phyloP scores from a whole-genome alignment of 2,329 filamentous ascomycete genomes.

The Pseudogymnoascus sp. region DNA sequence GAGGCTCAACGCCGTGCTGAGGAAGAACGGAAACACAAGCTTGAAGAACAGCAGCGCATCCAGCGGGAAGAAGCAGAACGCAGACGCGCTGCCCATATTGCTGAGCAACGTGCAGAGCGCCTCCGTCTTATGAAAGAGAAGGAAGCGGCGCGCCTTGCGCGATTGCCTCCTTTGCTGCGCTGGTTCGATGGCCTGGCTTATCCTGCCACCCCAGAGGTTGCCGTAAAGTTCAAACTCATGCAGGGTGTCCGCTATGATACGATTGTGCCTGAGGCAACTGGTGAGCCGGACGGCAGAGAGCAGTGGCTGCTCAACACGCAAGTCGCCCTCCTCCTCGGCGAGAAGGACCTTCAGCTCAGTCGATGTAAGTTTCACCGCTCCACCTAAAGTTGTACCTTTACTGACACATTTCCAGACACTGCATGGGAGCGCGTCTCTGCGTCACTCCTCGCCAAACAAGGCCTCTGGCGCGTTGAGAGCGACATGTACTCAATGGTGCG shows the following conservation, averaged over 20 bases:
- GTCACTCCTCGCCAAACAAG: slow-evolving; percentile 45
- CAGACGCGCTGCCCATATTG: slow-evolving; percentile 39
- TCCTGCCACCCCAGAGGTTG: slow-evolving; percentile 42
- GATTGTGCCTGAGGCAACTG: slow-evolving; percentile 45
- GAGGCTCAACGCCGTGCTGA: slow-evolving; percentile 43
- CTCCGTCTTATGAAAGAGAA: slow-evolving; percentile 43
- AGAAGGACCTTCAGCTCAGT: slow-evolving; percentile 53
- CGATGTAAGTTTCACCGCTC: slow-evolving; percentile 42
- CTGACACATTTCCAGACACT: slow-evolving; percentile 38
- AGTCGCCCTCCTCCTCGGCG: slow-evolving; percentile 54
- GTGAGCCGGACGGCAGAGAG: slow-evolving; percentile 49
- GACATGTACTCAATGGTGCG: slow-evolving; percentile 48
- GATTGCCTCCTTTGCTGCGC: slow-evolving; percentile 50
- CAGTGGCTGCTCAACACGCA: slow-evolving; percentile 60
- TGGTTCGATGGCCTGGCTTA: slow-evolving; percentile 50
- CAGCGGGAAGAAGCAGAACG: slow-evolving; percentile 40
- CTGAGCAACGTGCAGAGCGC: slow-evolving; percentile 34
- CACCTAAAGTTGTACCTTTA: slow-evolving; percentile 7
- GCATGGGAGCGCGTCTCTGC: slow-evolving; percentile 50
- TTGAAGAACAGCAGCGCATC: slow-evolving; percentile 38
- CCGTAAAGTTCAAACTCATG: slow-evolving; percentile 47
- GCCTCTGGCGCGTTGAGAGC: slow-evolving; percentile 52
- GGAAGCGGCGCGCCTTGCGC: slow-evolving; percentile 46
- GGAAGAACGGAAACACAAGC: slow-evolving; percentile 42
- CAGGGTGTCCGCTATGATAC: slow-evolving; percentile 58